phyloP scores from a whole-genome alignment of 441 rosid species.

The Erysimum cheiri region DNA sequence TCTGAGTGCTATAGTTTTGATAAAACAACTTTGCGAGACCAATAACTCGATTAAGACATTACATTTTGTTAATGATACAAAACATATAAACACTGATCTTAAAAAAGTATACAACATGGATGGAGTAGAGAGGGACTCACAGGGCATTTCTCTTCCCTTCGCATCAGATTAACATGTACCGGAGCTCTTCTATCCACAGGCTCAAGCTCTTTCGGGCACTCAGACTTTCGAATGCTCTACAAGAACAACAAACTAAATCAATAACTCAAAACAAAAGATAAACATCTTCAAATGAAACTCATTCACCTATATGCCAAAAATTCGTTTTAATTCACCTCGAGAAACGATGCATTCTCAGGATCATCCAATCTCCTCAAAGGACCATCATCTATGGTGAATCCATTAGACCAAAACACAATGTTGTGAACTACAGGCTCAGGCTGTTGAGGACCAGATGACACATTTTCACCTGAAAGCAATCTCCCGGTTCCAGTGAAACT shows the following conservation, averaged over 20 bases:
- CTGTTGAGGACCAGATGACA: slow-evolving; percentile 73
- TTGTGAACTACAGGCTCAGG: slow-evolving; percentile 86
- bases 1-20: background rate
- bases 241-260: slow-evolving; percentile 7
- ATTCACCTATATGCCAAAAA: background rate
- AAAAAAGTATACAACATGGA: background rate
- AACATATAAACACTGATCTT: background rate
- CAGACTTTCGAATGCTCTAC: slow-evolving; percentile 92
- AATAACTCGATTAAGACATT: background rate
- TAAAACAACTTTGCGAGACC: too few relatives aligned
- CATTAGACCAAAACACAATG: slow-evolving; percentile 93
- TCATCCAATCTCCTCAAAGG: slow-evolving; percentile 89
- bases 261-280: slow-evolving; percentile 13
- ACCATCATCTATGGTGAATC: slow-evolving; percentile 94
- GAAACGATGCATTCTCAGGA: slow-evolving; percentile 93
- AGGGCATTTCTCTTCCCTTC: slow-evolving; percentile 76
- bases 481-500: slow-evolving; percentile 92
- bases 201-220: slow-evolving; percentile 97
- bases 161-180: slow-evolving; percentile 84
- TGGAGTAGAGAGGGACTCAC: slow-evolving; percentile 54
- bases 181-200: slow-evolving; percentile 78
- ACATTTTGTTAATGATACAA: slow-evolving; percentile 4
- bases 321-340: slow-evolving; percentile 64
- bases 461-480: slow-evolving; percentile 80
- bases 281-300: background rate